Evolutionary conservation across 2,329 filamentous ascomycete species (phyloP), one percentile per base, ranked within the genome.

Genomic region (Byssothecium circinans): DNA sequence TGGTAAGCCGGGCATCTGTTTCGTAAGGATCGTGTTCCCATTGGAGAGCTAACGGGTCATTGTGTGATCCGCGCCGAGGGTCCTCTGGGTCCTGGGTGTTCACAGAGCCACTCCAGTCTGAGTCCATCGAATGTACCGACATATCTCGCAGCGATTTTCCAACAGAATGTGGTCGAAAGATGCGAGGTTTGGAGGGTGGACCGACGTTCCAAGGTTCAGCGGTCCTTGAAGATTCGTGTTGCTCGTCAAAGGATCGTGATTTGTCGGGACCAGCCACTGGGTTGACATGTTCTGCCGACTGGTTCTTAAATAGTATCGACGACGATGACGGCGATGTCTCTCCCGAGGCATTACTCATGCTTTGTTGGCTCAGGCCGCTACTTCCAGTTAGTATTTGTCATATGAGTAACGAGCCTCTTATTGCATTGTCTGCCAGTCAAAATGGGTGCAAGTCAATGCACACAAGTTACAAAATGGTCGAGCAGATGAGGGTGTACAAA

Each of bases 1-100:
- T 63, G 1, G 80, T 78, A 38, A 77, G 60, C 29, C 75, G 73
- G 0, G 78, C 71, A 41, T 83, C 75, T 12, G 71, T 62, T 32
- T 75, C 72, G 56, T 75, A 81, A 2, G 83, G 83, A 57, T 86
- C 82, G 18, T 73, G 67, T 22, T 76, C 71, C 75, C 75, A 79
- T 50, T 74, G 75, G 39, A 65, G 47, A 18, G 62, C 61, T 25
- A 69, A 38, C 20, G 64, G 61, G 29, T 70, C 67, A 49, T 65
- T 65, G 38, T 68, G 65, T 30, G 62, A 61, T 41, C 63, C 59
- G 33, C 58, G 63, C 44, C 61, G 61, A 42, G 53, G 51, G 35
- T 62, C 63, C 40, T 61, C 65, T 38, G 49, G 58, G 49, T 61
- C 59, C 49, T 51, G 59, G 18, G 64, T 57, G 23, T 65, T 66